These are phyloP conservation scores for Akanthomyces lecanii DNA, from an alignment of 2,329 filamentous ascomycete genomes.

Conservation along the genomic window DNA sequence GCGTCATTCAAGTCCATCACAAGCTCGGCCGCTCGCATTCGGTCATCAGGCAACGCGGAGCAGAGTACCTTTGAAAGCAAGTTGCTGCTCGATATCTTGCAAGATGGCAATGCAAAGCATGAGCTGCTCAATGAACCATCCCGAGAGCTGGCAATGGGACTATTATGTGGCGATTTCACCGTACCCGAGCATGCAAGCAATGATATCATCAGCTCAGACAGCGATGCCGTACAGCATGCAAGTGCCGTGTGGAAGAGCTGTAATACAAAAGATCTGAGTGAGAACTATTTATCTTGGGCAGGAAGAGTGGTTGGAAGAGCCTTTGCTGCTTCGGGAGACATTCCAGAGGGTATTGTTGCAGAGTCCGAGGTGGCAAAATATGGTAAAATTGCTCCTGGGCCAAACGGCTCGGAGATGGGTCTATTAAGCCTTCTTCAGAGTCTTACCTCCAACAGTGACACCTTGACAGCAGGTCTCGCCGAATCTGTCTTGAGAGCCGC, in stretches of 20 bases:
- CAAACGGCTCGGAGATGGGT: constrained; percentile 57
- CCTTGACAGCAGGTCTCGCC: constrained; percentile 52
- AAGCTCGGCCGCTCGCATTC: constrained; percentile 62
- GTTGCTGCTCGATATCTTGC: constrained; percentile 73
- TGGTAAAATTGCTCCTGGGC: constrained; percentile 41
- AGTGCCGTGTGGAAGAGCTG: constrained; percentile 74
- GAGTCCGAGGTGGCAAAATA: constrained; percentile 55
- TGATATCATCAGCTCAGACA: constrained; percentile 67
- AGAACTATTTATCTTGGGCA: constrained; percentile 77
- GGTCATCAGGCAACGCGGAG: constrained; percentile 64
- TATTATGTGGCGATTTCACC: constrained; percentile 72
- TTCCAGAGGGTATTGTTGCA: constrained; percentile 55
- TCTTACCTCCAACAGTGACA: constrained; percentile 55
- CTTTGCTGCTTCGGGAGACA: constrained; percentile 70
- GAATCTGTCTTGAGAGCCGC: constrained; percentile 56
- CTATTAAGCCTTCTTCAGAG: constrained; percentile 59
- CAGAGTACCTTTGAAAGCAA: constrained; percentile 71
- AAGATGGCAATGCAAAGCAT: constrained; percentile 60
- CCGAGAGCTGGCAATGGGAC: constrained; percentile 63
- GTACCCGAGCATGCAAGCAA: constrained; percentile 40
- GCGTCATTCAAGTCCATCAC: constrained; percentile 64
- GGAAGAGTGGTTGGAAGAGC: constrained; percentile 78
- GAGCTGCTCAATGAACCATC: constrained; percentile 68
- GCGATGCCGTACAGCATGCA: constrained; percentile 57
- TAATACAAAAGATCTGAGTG: constrained; percentile 56